A percentile compares a stretch with the other conserved stretches of the same genome.
Evolutionary conservation across 768 basidiomycete genomes (phyloP).

Genomic region (Tulasnella sp.): DNA sequence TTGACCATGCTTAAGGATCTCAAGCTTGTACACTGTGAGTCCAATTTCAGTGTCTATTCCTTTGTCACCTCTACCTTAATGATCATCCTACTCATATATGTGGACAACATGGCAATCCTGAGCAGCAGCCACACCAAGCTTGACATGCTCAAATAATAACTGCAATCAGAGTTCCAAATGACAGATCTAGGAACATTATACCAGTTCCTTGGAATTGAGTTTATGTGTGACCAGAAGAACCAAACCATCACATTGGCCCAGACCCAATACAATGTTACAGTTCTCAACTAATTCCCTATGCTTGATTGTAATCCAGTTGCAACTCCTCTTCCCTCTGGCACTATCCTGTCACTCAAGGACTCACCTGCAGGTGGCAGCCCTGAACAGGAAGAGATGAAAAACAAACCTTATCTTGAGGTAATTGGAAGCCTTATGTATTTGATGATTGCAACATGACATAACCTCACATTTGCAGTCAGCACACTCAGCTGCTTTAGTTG

Average conservation of each 20-base stretch:
- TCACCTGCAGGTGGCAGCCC: not conserved
- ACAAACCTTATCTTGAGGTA: constrained; percentile 7
- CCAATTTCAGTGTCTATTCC: constrained; percentile 1
- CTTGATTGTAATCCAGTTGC: not conserved
- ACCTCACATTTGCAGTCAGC: constrained; percentile 20
- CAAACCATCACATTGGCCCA: not conserved
- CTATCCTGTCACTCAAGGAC: not conserved
- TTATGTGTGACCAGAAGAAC: not conserved
- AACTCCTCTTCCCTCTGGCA: not conserved
- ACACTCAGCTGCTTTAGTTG: constrained; percentile 24
- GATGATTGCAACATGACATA: constrained; percentile 18
- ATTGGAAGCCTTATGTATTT: constrained; percentile 17
- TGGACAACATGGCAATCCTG: constrained; percentile 10
- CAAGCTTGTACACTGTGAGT: not conserved
- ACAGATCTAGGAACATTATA: constrained; percentile 1
- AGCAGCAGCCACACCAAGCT: not conserved
- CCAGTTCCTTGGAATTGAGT: constrained; percentile 4
- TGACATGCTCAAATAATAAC: not conserved
- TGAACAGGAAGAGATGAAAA: not conserved
- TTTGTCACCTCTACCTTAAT: not conserved
- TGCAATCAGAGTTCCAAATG: not conserved
- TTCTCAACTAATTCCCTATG: constrained; percentile 1
- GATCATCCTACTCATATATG: not conserved
- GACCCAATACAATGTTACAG: not conserved
- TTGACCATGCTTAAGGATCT: not conserved